These are phyloP conservation scores for Nematodospora anomalae DNA, from an alignment of 1,139 yeast genomes.

Conservation along the genomic window DNA sequence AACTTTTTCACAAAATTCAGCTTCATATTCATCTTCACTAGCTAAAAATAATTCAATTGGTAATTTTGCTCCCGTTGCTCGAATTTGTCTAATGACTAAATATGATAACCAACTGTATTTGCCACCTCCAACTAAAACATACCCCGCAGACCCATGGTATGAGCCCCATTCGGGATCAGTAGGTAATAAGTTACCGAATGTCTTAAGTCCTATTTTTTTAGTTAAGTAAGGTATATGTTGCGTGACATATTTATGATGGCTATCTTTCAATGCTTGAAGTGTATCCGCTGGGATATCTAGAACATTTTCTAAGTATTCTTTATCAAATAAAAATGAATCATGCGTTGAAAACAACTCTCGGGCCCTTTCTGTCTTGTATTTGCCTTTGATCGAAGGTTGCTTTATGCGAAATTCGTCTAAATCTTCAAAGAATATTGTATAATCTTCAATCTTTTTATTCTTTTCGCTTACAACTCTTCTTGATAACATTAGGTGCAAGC, in stretches of 20 bases:
- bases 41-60: constrained; percentile 57
- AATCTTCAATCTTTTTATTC: constrained; percentile 21
- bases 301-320: constrained; percentile 39
- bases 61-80: constrained; percentile 38
- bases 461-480: constrained; percentile 1
- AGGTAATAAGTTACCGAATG: constrained; percentile 40
- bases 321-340: constrained; percentile 33
- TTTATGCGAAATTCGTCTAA: constrained; percentile 29
- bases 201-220: constrained; percentile 29
- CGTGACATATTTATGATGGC: constrained; percentile 34
- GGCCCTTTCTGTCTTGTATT: constrained; percentile 35
- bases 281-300: constrained; percentile 38
- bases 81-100: constrained; percentile 42
- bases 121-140: constrained; percentile 48
- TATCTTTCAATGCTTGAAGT: constrained; percentile 28
- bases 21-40: constrained; percentile 46
- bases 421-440: constrained; percentile 32
- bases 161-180: constrained; percentile 38
- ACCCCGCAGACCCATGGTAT: constrained; percentile 39
- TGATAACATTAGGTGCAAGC: constrained; percentile 6
- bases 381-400: constrained; percentile 34
- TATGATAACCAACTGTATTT: constrained; percentile 46
- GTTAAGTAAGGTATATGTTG: constrained; percentile 32
- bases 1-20: constrained; percentile 51
- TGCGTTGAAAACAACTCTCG: constrained; percentile 28